phyloP scores from a whole-genome alignment of 352 stramenopile species.

The Phytopythium delawarense region DNA sequence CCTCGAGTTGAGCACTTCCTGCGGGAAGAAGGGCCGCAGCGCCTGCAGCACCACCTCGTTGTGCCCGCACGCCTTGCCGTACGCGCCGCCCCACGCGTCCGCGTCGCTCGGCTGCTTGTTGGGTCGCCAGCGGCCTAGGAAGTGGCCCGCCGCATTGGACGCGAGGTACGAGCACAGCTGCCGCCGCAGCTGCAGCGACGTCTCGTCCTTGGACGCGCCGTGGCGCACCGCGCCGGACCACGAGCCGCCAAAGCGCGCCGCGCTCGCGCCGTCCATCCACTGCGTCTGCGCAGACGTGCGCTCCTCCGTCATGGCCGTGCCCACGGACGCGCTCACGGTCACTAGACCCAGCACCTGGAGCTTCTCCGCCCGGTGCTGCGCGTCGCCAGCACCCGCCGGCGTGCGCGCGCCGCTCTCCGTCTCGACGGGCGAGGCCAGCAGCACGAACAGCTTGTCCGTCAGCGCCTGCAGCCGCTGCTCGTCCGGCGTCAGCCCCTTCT shows the following conservation, averaged over 20 bases:
- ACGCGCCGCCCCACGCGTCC: constrained; percentile 76
- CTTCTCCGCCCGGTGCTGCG: constrained; percentile 54
- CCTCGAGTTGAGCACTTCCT: constrained; percentile 87
- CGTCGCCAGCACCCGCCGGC: constrained; percentile 8
- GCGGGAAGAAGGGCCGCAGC: constrained; percentile 79
- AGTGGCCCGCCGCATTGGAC: constrained; percentile 10
- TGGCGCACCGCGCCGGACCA: constrained; percentile 70
- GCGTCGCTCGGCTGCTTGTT: constrained; percentile 69
- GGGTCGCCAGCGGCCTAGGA: constrained; percentile 53
- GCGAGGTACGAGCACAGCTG: constrained; percentile 24
- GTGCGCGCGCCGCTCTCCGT: background rate
- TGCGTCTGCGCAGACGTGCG: constrained; percentile 74
- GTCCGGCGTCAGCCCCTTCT: constrained; percentile 36
- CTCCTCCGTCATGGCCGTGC: constrained; percentile 42
- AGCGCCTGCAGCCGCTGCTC: constrained; percentile 71
- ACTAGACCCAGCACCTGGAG: constrained; percentile 56
- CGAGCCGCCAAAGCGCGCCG: constrained; percentile 36
- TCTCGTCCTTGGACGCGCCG: constrained; percentile 68
- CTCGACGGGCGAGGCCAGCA: constrained; percentile 35
- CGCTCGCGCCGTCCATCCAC: constrained; percentile 74
- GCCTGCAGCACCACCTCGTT: constrained; percentile 89
- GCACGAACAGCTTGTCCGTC: constrained; percentile 63
- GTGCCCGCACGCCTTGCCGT: constrained; percentile 84
- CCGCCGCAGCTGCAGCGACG: constrained; percentile 53
- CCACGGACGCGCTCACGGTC: constrained; percentile 52